These are phyloP conservation scores for Suhomyces ambrosiae DNA, from an alignment of 1,139 yeast species.

Conservation along the genomic window DNA sequence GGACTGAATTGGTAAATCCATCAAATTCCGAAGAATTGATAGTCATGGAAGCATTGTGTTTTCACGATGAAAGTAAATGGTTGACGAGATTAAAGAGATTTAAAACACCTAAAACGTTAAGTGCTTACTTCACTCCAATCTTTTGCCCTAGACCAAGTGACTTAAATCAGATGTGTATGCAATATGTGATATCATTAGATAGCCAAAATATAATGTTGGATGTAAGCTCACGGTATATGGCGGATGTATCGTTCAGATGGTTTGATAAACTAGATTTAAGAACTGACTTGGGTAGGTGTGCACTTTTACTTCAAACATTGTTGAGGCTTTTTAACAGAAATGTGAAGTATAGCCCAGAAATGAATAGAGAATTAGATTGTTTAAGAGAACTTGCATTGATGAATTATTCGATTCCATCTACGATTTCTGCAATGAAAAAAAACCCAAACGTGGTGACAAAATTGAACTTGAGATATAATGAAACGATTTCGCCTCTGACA, in stretches of 20 bases:
- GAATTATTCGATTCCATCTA: conserved; percentile 31
- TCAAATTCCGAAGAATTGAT: conserved; percentile 29
- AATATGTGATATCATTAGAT: conserved; percentile 32
- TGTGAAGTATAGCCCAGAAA: conserved; percentile 7
- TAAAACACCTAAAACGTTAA: conserved; percentile 4
- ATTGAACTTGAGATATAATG: conserved; percentile 35
- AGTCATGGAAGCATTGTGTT: conserved; percentile 35
- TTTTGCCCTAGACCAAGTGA: conserved; percentile 30
- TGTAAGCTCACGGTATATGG: conserved; percentile 40
- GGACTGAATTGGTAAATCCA: conserved; percentile 46
- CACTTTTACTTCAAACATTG: conserved; percentile 30
- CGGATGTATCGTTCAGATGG: conserved; percentile 35
- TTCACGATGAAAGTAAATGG: conserved; percentile 35
- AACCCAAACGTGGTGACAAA: conserved; percentile 34
- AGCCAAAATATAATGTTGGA: conserved; percentile 26
- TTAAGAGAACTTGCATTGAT: conserved; percentile 27
- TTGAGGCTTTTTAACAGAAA: conserved; percentile 25
- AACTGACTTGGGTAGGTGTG: conserved; percentile 32
- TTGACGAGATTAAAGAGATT: conserved; percentile 26
- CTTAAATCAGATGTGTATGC: conserved; percentile 39
- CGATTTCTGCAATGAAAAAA: conserved; percentile 32
- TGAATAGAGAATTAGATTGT: conserved; percentile 25
- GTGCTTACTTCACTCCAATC: conserved; percentile 18
- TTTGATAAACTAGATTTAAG: conserved; percentile 35
- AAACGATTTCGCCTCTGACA: conserved; percentile 22